These are phyloP conservation scores for Purshia tridentata DNA, from an alignment of 306 rosid species.

Conservation along the genomic window DNA sequence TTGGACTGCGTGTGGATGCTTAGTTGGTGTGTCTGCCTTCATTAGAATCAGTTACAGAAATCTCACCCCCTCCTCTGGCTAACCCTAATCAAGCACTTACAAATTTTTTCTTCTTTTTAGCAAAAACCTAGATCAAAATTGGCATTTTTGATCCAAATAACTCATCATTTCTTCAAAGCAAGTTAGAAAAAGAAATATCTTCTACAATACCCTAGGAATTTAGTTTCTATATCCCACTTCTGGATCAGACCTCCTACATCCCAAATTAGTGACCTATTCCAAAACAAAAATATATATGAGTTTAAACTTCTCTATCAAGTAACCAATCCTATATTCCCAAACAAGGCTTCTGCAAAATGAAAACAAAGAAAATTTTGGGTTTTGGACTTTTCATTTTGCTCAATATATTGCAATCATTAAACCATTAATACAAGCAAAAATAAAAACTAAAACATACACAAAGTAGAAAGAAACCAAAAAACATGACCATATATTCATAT, in stretches of 20 bases:
- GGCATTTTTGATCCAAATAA: constrained; percentile 34
- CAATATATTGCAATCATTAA: constrained; percentile 3
- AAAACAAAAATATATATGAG: constrained; percentile 14
- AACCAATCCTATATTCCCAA: background rate
- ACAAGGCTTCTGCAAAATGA: constrained; percentile 2
- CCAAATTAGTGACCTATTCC: constrained; percentile 37
- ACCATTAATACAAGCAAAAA: constrained; percentile 11
- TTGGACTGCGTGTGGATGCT: too few species aligned
- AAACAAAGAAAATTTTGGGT: background rate
- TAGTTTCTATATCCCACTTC: constrained; percentile 24
- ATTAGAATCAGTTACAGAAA: constrained; percentile 32
- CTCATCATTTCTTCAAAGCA: constrained; percentile 31
- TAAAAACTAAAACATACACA: too few species aligned
- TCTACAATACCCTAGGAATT: constrained; percentile 18
- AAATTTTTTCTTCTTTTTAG: constrained; percentile 34
- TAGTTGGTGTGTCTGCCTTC: constrained; percentile 40
- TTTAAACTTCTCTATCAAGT: constrained; percentile 27
- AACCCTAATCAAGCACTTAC: constrained; percentile 23
- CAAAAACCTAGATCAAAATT: constrained; percentile 49
- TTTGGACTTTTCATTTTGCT: background rate
- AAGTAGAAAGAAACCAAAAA: background rate
- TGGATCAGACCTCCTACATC: constrained; percentile 19
- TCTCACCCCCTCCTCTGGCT: constrained; percentile 1
- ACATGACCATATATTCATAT: constrained; percentile 1
- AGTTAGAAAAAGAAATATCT: constrained; percentile 19